A percentile compares a stretch with the other conserved stretches of the same genome.
Conservation (phyloP, 352 stramenopile genomes). For the Stramenopiles sp. region DNA sequence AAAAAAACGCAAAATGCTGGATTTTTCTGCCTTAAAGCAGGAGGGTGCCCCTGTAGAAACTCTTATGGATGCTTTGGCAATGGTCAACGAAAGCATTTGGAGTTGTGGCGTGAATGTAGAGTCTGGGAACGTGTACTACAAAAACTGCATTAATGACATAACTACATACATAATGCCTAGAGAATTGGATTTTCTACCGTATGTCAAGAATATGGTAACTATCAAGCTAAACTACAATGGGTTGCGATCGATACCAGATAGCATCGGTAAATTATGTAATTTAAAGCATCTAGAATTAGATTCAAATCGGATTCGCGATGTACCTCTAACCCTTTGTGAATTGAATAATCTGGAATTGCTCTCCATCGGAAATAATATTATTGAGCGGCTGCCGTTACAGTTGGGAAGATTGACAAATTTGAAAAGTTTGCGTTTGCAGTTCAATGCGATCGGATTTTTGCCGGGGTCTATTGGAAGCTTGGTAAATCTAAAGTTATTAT, state of each 20-base stretch:
- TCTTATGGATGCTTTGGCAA: background rate
- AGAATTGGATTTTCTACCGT: background rate
- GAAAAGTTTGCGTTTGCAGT: background rate
- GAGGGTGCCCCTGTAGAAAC: background rate
- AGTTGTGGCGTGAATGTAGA: background rate
- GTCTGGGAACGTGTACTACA: background rate
- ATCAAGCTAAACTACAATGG: background rate
- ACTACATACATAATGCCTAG: background rate
- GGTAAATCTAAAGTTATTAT: background rate
- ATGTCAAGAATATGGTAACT: background rate
- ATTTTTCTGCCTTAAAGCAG: background rate
- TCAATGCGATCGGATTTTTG: background rate
- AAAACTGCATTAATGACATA: background rate
- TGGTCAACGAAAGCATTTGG: background rate
- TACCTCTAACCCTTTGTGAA: background rate
- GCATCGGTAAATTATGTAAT: background rate
- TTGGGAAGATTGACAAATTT: background rate
- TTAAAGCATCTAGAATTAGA: background rate
- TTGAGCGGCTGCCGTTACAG: background rate
- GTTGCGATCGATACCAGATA: background rate
- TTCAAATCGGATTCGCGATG: background rate
- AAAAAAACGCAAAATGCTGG: background rate
- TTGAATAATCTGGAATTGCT: background rate
- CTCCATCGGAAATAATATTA: background rate
- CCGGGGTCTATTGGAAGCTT: background rate